phyloP scores from a whole-genome alignment of 257 asterid species.

The Solanum sejunctum region DNA sequence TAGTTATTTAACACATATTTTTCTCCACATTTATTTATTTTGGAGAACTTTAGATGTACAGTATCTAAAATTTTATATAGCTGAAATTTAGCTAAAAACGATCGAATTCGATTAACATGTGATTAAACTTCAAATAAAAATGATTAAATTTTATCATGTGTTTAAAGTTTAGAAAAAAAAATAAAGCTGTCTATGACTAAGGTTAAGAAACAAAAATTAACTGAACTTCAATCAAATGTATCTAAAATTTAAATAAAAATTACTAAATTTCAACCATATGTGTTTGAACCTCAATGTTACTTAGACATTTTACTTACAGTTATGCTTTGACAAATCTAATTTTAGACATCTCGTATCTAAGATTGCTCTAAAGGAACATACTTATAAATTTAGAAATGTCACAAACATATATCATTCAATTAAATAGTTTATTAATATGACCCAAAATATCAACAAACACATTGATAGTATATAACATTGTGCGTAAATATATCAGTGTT shows the following conservation, averaged over 20 bases:
- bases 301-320: background rate
- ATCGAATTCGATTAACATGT: background rate
- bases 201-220: background rate
- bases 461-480: no score
- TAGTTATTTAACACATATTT: background rate
- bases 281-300: background rate
- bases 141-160: background rate
- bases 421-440: background rate
- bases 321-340: background rate
- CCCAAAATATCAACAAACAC: background rate
- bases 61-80: background rate
- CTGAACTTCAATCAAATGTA: background rate
- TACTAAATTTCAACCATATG: background rate
- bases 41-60: background rate
- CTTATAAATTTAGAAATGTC: background rate
- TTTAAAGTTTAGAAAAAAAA: background rate
- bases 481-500: no score
- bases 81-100: background rate
- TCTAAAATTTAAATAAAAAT: background rate
- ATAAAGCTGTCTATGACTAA: no score
- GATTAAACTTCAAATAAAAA: background rate
- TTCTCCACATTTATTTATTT: background rate
- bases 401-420: background rate
- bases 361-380: background rate
- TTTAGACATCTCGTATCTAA: background rate